Conservation (phyloP, 2,329 filamentous ascomycete species). For the Paraphaeosphaeria minitans region DNA sequence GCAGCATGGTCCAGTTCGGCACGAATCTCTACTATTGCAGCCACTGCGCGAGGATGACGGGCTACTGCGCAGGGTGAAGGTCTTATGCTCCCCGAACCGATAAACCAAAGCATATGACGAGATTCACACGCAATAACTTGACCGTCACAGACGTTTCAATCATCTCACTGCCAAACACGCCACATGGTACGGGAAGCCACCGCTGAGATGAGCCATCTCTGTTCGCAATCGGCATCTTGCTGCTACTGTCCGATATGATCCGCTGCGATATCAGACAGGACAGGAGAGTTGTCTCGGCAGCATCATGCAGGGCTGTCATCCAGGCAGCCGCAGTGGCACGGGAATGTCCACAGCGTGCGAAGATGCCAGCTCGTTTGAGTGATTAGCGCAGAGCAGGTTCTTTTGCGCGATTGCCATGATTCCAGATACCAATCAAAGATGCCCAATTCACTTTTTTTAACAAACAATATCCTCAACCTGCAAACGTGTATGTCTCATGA, state of each 20-base stretch:
- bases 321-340: not conserved
- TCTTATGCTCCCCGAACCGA: not conserved
- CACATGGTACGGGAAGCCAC: not conserved
- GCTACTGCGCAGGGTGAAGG: constrained; percentile 43
- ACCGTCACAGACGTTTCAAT: not conserved
- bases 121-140: not conserved
- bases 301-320: not conserved
- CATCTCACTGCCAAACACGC: not conserved
- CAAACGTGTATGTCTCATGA: not conserved
- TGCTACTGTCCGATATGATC: too few species aligned
- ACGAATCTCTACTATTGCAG: constrained; percentile 49
- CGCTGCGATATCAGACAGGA: not conserved
- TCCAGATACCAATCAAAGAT: constrained; percentile 1
- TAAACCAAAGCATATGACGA: not conserved
- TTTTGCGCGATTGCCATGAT: not conserved
- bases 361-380: not conserved
- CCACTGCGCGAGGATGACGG: constrained; percentile 48
- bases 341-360: not conserved
- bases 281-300: not conserved
- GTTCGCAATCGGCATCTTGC: not conserved
- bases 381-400: not conserved
- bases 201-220: not conserved
- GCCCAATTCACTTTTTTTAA: not conserved
- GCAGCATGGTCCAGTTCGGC: constrained; percentile 45
- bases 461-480: not conserved